These are phyloP conservation scores for Medicago lupulina DNA, from an alignment of 306 rosid species.

Conservation along the genomic window DNA sequence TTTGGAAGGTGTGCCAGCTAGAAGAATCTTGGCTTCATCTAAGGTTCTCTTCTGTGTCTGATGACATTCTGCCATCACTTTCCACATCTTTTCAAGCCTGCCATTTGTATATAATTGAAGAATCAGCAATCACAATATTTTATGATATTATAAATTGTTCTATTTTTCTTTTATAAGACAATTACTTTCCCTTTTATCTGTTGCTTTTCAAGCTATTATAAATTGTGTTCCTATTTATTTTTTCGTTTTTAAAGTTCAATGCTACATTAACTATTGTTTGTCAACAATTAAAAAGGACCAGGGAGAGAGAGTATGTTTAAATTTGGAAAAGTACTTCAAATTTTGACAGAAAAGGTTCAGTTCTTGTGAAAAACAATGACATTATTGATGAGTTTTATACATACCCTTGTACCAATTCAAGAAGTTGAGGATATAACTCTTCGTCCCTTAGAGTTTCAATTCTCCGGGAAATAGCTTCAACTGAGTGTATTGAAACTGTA, in stretches of 20 bases:
- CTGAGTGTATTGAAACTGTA: constrained; percentile 88
- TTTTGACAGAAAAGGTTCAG: constrained; percentile 17
- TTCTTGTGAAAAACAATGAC: constrained; percentile 6
- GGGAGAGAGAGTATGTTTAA: too few species aligned
- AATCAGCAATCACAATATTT: constrained; percentile 32
- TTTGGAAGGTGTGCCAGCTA: constrained; percentile 59
- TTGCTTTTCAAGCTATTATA: too few species aligned
- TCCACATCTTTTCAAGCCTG: constrained; percentile 97
- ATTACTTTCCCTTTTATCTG: not conserved
- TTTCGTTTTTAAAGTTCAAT: too few species aligned
- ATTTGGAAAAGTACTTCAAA: constrained; percentile 4
- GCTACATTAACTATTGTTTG: too few species aligned
- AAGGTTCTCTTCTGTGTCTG: constrained; percentile 75
- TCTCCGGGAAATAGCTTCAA: constrained; percentile 82
- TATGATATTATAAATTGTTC: not conserved
- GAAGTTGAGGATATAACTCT: constrained; percentile 93
- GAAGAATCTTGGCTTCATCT: constrained; percentile 85
- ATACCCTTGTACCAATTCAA: constrained; percentile 79
- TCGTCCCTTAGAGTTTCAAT: constrained; percentile 87
- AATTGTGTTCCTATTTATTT: too few species aligned
- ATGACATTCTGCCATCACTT: constrained; percentile 92
- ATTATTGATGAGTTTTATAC: constrained; percentile 34
- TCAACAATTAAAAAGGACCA: not conserved
- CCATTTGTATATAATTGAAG: constrained; percentile 23
- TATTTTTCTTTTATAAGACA: not conserved